Conservation (phyloP, 2,329 filamentous ascomycete genomes). For the Trichophyton simii region DNA sequence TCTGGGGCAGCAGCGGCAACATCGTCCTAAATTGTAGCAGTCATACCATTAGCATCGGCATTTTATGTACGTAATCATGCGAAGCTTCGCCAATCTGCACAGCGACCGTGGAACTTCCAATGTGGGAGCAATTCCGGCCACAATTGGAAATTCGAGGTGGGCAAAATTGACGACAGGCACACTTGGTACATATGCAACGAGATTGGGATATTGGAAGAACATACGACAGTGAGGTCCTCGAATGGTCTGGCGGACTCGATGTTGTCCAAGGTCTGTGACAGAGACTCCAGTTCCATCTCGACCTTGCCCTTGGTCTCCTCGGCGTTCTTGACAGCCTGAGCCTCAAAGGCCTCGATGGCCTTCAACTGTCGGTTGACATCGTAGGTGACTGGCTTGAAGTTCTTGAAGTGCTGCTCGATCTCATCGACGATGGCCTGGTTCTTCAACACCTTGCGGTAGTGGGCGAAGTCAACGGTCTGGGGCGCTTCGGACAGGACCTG, state of each 20-base stretch:
- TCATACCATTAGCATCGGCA: constrained; percentile 6
- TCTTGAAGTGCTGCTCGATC: constrained; percentile 89
- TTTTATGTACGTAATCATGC: background rate
- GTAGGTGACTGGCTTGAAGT: constrained; percentile 86
- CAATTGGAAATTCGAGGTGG: background rate
- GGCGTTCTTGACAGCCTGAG: constrained; percentile 91
- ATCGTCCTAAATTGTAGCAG: constrained; percentile 56
- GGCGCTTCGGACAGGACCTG: constrained; percentile 70
- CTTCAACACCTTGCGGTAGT: constrained; percentile 87
- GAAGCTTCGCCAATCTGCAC: background rate
- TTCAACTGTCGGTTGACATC: constrained; percentile 90
- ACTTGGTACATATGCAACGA: background rate
- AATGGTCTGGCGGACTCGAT: constrained; percentile 93
- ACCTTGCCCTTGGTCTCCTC: constrained; percentile 95
- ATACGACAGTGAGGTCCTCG: constrained; percentile 91
- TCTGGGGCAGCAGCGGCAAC: constrained; percentile 87
- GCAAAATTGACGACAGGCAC: background rate
- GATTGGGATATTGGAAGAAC: constrained; percentile 34
- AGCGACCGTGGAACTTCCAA: background rate
- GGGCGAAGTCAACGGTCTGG: constrained; percentile 77
- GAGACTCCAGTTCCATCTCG: constrained; percentile 83
- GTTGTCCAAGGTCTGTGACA: constrained; percentile 90
- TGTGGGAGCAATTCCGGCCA: background rate
- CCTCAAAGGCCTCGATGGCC: constrained; percentile 96
- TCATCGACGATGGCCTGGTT: constrained; percentile 92